Base-by-base conservation (phyloP, 2,329 filamentous ascomycete genomes). In the Pestalotiopsis sp. region DNA sequence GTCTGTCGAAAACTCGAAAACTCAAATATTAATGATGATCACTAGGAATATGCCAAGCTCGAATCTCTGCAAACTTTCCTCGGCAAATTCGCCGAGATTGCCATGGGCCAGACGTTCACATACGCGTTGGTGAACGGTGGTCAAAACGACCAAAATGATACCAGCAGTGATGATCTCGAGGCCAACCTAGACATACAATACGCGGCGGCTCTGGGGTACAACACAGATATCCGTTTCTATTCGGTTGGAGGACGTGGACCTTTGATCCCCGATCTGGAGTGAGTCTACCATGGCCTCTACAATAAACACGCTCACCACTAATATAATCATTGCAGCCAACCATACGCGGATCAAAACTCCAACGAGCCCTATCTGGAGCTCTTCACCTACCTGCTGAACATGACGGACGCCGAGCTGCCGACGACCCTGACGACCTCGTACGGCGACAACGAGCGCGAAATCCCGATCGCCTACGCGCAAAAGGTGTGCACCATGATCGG, bases 391-490 rank as follows among this genome's bases (percentile, higher is more conserved):
- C 69, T 78, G n/a, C 59, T 68, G 11, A 57, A 40, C n/a, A 66
- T 70, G 6, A 38, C 80, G 1, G 84, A 85, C 66, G 73, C 78
- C 0, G 75, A 81, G 6, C 81, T 93, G 1, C 90, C 91, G 0
- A 85, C 89, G 61, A 86, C 90, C 17, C 86, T 93, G 74, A 87
- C 84, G 66, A 89, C 87, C 13, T 91, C 89, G 0, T 93, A 93
- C 76, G 90, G 89, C 62, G 90, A 92, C 70, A 85, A 89, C 66
- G 91, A 93, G 78, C 87, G 91, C 49, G 91, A 86, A 1, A 73
- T 93, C 0, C 90, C 91, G 0, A 74, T 80, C 2, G 84, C 85
- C 12, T 93, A 92, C 74, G 88, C 89, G 20, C 81, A 82, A 62
- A 84, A 85, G 65, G 88, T 91, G 13, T 93, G 91, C 81, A 84